These are phyloP conservation scores for Ormosia emarginata DNA, from an alignment of 306 rosid genomes.

Conservation along the genomic window DNA sequence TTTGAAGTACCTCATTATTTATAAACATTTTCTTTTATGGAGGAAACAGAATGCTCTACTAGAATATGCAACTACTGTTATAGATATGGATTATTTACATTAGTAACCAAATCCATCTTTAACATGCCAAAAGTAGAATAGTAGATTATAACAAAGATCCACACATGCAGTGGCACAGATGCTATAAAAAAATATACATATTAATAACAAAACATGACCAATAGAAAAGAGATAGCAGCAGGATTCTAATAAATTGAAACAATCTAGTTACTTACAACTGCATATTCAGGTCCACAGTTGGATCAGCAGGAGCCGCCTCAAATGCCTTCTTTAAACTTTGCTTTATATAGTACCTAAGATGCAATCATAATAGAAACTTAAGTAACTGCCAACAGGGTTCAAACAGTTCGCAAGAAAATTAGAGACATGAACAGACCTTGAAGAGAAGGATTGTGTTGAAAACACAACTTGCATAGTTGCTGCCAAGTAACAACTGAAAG, in stretches of 20 bases:
- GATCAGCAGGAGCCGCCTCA: conserved; percentile 82
- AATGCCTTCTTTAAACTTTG: conserved; percentile 57
- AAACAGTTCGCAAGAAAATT: neutral
- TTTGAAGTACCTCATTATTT: neutral
- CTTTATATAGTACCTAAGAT: conserved; percentile 53
- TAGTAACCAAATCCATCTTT: neutral
- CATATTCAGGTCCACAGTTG: conserved; percentile 87
- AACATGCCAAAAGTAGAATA: neutral
- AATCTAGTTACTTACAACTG: conserved; percentile 49
- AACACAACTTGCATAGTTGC: conserved; percentile 93
- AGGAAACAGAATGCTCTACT: neutral
- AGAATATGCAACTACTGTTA: neutral
- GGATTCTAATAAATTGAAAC: neutral
- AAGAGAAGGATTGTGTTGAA: conserved; percentile 65
- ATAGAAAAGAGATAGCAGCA: neutral
- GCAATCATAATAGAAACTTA: conserved; percentile 15
- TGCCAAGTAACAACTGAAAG: conserved; percentile 91
- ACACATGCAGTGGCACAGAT: neutral
- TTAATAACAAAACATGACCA: neutral
- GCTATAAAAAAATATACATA: neutral
- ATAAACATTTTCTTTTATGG: neutral
- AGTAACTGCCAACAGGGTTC: neutral
- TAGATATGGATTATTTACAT: neutral
- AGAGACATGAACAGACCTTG: conserved; percentile 46
- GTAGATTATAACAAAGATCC: neutral